These are phyloP conservation scores for Bryoglossum gracile DNA, from an alignment of 495 filamentous ascomycete genomes.

Conservation along the genomic window DNA sequence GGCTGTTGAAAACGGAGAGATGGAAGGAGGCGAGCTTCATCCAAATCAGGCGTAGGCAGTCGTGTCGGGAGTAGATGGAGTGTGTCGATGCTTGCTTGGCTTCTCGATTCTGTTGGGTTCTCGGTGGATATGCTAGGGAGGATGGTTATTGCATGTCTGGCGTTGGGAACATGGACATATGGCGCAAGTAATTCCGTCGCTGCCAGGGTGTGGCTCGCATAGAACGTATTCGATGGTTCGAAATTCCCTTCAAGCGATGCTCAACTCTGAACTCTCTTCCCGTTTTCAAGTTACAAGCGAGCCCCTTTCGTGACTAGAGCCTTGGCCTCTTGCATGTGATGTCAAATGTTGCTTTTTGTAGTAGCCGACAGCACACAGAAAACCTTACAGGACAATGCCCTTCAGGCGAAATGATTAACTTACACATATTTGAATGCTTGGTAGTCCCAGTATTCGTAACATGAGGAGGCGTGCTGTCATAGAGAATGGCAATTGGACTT, in stretches of 20 bases:
- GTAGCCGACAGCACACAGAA: too few relatives aligned
- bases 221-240: slow-evolving; percentile 13
- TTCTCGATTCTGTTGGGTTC: slow-evolving; percentile 8
- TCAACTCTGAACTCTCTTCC: too few relatives aligned
- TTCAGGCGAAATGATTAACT: too few relatives aligned
- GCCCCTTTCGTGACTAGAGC: too few relatives aligned
- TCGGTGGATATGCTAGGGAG: slow-evolving; percentile 9
- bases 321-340: too few relatives aligned
- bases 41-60: slow-evolving; percentile 8
- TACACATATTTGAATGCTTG: too few relatives aligned
- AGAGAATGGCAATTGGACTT: too few relatives aligned
- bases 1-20: slow-evolving; percentile 19
- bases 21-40: slow-evolving; percentile 13
- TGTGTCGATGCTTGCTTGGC: background rate
- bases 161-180: slow-evolving; percentile 16
- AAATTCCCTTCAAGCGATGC: background rate
- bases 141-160: slow-evolving; percentile 17
- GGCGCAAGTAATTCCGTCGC: slow-evolving; percentile 5
- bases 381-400: too few relatives aligned
- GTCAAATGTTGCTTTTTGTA: too few relatives aligned
- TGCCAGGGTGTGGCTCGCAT: slow-evolving; percentile 4
- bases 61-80: background rate
- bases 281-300: too few relatives aligned
- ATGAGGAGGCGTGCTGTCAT: too few relatives aligned
- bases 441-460: too few relatives aligned